Evolutionary conservation across 768 basidiomycete species (phyloP), one percentile per base, ranked within the genome.

Genomic region (Podaxis mareebaensis): DNA sequence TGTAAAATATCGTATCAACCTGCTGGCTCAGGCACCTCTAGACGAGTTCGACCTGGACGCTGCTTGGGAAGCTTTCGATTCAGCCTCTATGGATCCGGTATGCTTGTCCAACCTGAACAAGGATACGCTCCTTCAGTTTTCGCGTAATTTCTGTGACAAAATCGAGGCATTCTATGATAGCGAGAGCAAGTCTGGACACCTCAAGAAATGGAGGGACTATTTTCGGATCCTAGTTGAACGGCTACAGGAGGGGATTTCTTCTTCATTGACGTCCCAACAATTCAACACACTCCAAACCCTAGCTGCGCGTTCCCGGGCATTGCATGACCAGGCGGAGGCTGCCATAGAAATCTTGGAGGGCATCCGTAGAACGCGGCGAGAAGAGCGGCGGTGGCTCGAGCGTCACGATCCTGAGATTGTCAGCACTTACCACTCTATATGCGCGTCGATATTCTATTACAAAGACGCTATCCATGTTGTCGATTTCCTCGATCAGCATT

Each of bases 31-130:
- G 24, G 36, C 59, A 12, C 49, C 59, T 38, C 15, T 57, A 7
- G 48, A 62, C 53, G 66, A 74, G 15, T 67, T 82, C 53, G 70
- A 79, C 61, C 64, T 77, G 39, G 75, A 80, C 22, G 65, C 72
- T 10, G 79, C 79, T 10, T 84, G 82, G 83, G 57, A 68, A 15
- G 69, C 73, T 4, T 84, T 61, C 17, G 51, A 79, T 67, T 64
- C 68, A 58, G 44, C 65, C n/a, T 67, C 71, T 26, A 63, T 61
- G 51, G 53, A 65, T 17, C 64, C 38, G 22, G 17, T 33, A 22
- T 57, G 26, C 13, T 20, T 4, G 38, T 20, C n/a, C 13, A n/a
- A 6, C 7, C 12, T 40, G 12, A 17, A 33, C 4, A 12, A 40
- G 60, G 39, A 58, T 33, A 8, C 64, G 15, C 51, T 65, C 22